Evolutionary conservation across 202 grass and related monocot genomes (phyloP).

Genomic region (Digitaria exilis): DNA sequence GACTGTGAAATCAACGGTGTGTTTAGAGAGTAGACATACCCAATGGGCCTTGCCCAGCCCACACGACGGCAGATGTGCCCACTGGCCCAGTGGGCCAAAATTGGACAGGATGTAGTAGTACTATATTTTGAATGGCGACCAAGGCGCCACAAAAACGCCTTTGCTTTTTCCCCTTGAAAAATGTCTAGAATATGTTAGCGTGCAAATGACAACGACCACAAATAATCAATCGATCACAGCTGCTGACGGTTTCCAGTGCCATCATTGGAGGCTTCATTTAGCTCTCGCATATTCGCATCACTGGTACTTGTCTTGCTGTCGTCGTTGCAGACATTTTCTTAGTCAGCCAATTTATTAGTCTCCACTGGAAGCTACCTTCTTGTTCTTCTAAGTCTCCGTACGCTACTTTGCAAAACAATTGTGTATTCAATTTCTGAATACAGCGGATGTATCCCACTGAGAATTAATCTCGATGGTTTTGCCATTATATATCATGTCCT

Average conservation of each 20-base stretch:
- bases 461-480: neutral
- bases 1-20: no score
- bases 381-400: neutral
- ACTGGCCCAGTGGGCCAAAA: no score
- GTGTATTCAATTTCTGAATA: neutral
- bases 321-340: neutral
- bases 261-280: neutral
- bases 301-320: neutral
- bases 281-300: neutral
- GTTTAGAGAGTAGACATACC: no score
- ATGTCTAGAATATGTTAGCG: no score
- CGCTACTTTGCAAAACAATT: neutral
- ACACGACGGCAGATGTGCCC: no score
- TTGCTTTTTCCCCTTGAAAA: no score
- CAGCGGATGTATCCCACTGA: constrained; percentile 8
- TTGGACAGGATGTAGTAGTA: no score
- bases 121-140: no score
- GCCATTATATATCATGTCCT: neutral
- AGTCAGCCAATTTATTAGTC: neutral
- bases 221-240: neutral
- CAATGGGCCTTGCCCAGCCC: no score
- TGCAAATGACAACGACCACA: neutral
- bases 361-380: neutral
- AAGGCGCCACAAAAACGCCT: no score
- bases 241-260: neutral